Percentiles rank a stretch among this genome's conserved stretches.
These are phyloP conservation scores for Massospora cicadina DNA, from an alignment of 371 early-diverging fungal species.

Conservation along the genomic window DNA sequence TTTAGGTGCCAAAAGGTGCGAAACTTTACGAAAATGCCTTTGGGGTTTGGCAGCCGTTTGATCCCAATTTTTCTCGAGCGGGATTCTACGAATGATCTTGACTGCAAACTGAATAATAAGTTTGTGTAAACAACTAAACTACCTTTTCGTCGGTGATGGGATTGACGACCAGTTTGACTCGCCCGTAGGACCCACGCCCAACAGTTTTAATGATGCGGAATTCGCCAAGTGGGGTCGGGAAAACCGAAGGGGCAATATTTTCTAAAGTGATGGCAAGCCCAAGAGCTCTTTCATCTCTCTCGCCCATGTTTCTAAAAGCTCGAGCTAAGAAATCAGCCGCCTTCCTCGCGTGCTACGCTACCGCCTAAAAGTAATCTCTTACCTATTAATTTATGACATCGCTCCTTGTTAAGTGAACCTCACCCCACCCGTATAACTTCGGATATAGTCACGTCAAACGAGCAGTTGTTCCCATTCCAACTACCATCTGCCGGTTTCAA, in stretches of 20 bases:
- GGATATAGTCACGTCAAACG: no score
- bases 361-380: no score
- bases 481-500: no score
- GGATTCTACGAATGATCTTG: slow-evolving; percentile 3
- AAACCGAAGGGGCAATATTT: background rate
- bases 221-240: background rate
- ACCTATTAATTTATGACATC: no score
- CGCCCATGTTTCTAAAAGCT: background rate
- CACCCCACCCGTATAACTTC: no score
- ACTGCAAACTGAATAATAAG: background rate
- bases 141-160: slow-evolving; percentile 8
- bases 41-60: background rate
- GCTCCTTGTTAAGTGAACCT: no score
- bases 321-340: no score
- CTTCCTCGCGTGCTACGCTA: no score
- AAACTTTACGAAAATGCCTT: background rate
- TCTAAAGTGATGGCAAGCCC: background rate
- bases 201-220: slow-evolving; percentile 3
- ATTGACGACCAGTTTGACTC: slow-evolving; percentile 9
- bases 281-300: background rate
- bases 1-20: background rate
- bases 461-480: no score
- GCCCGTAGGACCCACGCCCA: slow-evolving; percentile 10
- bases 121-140: background rate
- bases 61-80: background rate